Evolutionary conservation across 2,329 filamentous ascomycete species (phyloP), one percentile per base, ranked within the genome.

Genomic region (Colletotrichum brevisporum): DNA sequence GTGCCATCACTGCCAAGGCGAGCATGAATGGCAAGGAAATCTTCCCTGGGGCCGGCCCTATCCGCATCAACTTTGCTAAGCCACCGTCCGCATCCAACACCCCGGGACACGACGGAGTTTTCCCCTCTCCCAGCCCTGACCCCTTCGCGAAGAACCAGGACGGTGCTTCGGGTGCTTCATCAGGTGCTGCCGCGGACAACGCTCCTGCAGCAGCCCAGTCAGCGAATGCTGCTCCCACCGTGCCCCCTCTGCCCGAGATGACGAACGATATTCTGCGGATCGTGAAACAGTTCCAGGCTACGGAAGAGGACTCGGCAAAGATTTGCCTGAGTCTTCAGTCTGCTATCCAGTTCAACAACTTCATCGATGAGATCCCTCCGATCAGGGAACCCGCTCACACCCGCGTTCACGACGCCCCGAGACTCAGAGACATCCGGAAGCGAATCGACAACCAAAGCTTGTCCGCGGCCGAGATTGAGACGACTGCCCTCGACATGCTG

Each of bases 51-150:
- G 95, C 95, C 67, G 96, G 96, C 1, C 94, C 95, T 16, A 94
- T 98, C 67, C 89, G 95, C 60, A 98, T 99, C 79, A 97, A 97
- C 76, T 99, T 97, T 81, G 96, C 96, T 43, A 99, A 99, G 83
- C 95, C 96, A 27, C 94, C 94, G 21, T 97, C 94, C 57, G 91
- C 93, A 53, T 94, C 94, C 70, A 92, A 94, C 72, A 98, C 96
- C 0, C 95, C 96, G 61, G 94, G 94, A 18, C 91, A 94, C 63
- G 95, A 95, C 76, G 94, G 94, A 39, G 87, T 90, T n/a, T 95
- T 94, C 78, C 93, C 94, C 13, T 97, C 94, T 1, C 94, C 95
- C 27, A 98, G 95, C 76, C 95, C 95, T 3, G 95, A 98, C 78
- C 94, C 94, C 1, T 94, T 93, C 75, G 84, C 84, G 45, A 91